Evolutionary conservation across 164 flowering plant species (phyloP).

Genomic region (Macadamia integrifolia): DNA sequence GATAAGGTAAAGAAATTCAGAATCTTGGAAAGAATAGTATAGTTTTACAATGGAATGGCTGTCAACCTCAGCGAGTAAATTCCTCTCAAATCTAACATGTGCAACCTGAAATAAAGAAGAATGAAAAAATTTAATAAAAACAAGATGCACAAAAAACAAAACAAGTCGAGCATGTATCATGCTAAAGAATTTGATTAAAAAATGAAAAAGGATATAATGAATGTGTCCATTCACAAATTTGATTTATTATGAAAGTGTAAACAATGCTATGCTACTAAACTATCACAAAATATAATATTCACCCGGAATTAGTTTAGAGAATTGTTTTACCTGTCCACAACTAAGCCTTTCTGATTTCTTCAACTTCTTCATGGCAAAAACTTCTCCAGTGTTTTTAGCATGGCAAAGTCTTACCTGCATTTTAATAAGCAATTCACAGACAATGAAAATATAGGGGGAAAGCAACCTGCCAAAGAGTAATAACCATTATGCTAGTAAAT

Average conservation of each 20-base stretch:
- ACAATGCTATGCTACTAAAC: no score
- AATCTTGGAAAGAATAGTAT: constrained; percentile 85
- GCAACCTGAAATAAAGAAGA: constrained; percentile 51
- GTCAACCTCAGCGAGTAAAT: constrained; percentile 88
- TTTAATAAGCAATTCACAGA: not conserved
- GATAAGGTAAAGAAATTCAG: constrained; percentile 80
- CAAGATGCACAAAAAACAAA: no score
- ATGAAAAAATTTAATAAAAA: not conserved
- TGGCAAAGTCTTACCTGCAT: constrained; percentile 82
- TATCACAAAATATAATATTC: no score
- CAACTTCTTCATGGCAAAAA: constrained; percentile 75
- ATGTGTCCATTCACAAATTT: no score
- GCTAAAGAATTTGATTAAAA: not conserved
- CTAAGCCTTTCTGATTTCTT: constrained; percentile 96
- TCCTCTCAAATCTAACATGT: constrained; percentile 89
- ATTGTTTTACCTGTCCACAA: constrained; percentile 75
- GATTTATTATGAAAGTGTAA: no score
- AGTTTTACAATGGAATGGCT: constrained; percentile 86
- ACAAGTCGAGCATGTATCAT: no score
- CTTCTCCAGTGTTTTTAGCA: constrained; percentile 67
- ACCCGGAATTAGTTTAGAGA: not conserved
- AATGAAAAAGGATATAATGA: no score
- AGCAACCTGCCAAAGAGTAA: not conserved
- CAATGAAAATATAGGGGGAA: not conserved
- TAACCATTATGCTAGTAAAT: not conserved